phyloP scores from a whole-genome alignment of 805 yeast species.

The Lipomyces yamanashiensis region DNA sequence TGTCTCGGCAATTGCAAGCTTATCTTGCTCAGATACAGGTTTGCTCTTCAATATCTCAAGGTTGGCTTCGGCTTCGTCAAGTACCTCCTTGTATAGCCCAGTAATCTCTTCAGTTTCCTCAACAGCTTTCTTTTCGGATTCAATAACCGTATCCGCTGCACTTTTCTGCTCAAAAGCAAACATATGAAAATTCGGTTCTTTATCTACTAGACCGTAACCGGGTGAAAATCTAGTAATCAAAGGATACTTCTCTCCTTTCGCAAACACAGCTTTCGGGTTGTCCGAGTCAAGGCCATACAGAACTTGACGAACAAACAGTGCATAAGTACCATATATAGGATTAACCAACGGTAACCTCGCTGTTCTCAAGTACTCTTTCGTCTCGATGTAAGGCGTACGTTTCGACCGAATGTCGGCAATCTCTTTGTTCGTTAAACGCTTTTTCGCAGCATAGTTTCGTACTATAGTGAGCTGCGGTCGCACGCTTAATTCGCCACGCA shows the following conservation, averaged over 20 bases:
- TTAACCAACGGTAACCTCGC: conserved; percentile 10
- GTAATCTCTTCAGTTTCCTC: not conserved
- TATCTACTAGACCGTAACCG: conserved; percentile 20
- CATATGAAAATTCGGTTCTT: conserved; percentile 6
- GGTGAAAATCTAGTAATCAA: conserved; percentile 11
- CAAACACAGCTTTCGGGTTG: conserved; percentile 9
- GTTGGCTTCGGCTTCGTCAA: conserved; percentile 3
- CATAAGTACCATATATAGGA: conserved; percentile 29
- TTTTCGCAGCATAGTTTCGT: conserved; percentile 6
- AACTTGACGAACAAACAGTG: conserved; percentile 23
- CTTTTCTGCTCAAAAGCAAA: not conserved
- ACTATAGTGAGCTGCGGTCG: conserved; percentile 4
- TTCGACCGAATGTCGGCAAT: conserved; percentile 17
- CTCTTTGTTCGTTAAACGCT: conserved; percentile 23
- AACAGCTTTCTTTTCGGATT: not conserved
- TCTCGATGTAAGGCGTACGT: conserved; percentile 29
- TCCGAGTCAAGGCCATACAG: conserved; percentile 21
- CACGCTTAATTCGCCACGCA: not conserved
- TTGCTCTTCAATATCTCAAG: not conserved
- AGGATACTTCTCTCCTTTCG: not conserved
- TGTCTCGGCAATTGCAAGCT: not conserved
- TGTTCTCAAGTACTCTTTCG: conserved; percentile 17
- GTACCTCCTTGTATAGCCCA: not conserved
- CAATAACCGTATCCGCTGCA: not conserved
- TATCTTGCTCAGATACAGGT: not conserved